Conservation (phyloP, 371 early-diverging fungal species). For the Lichtheimia corymbifera region DNA sequence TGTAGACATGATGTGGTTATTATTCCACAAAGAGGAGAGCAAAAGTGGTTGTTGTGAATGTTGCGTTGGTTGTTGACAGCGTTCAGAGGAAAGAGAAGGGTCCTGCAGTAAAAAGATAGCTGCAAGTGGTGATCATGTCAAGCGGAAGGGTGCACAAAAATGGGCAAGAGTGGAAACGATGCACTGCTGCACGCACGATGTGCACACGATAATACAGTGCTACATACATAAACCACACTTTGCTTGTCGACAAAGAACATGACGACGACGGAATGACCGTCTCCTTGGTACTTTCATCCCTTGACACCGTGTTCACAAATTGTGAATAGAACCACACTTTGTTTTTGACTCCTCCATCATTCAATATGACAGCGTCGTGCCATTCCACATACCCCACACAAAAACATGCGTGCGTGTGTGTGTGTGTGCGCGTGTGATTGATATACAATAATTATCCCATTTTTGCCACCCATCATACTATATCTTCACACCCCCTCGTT, state of each 20-base stretch:
- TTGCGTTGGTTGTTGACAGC: background rate
- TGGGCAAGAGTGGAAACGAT: constrained; percentile 7
- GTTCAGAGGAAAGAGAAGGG: constrained; percentile 7
- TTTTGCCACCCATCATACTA: background rate
- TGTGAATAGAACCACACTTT: constrained; percentile 21
- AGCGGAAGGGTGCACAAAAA: constrained; percentile 12
- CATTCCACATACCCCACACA: background rate
- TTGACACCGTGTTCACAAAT: constrained; percentile 7
- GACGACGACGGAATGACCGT: background rate
- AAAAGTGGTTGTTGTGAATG: background rate
- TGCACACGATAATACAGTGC: too few relatives aligned
- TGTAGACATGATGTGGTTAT: background rate
- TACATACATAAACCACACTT: too few relatives aligned
- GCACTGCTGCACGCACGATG: constrained; percentile 5
- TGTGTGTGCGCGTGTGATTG: too few relatives aligned
- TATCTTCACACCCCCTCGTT: too few relatives aligned
- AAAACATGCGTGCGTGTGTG: too few relatives aligned
- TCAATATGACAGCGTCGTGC: background rate
- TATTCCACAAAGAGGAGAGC: constrained; percentile 2
- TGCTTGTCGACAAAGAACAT: background rate
- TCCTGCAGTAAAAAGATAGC: constrained; percentile 18
- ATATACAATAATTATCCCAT: background rate
- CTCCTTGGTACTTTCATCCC: background rate
- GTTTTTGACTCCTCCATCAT: background rate
- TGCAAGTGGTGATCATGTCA: constrained; percentile 1